A percentile compares a stretch with the other conserved stretches of the same genome.
These are phyloP conservation scores for Beauveria medogensis DNA, from an alignment of 2,329 filamentous ascomycete genomes.

Conservation along the genomic window DNA sequence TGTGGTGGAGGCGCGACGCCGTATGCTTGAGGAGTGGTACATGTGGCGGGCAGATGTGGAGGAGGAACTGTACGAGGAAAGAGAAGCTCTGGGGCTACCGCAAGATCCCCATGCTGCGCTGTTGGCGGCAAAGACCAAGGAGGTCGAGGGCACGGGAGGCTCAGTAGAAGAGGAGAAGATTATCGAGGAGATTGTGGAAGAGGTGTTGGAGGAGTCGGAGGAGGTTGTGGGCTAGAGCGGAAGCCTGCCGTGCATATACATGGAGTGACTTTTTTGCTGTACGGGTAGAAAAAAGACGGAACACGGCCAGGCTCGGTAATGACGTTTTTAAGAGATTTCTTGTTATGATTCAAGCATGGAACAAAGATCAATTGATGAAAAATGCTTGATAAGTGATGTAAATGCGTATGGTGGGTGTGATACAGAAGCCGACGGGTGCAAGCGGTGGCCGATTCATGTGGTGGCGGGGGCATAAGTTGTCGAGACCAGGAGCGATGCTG, in stretches of 20 bases:
- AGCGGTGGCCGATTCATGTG: neutral
- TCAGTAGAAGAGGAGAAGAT: slow-evolving; percentile 59
- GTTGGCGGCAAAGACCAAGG: slow-evolving; percentile 46
- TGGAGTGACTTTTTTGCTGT: slow-evolving; percentile 19
- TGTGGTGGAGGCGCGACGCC: slow-evolving; percentile 79
- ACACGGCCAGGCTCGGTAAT: slow-evolving; percentile 27
- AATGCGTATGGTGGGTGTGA: neutral
- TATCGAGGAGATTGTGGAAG: slow-evolving; percentile 83
- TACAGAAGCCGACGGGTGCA: neutral
- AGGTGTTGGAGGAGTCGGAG: slow-evolving; percentile 79
- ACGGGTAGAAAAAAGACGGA: slow-evolving; percentile 24
- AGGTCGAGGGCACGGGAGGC: slow-evolving; percentile 42
- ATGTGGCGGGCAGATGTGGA: slow-evolving; percentile 71
- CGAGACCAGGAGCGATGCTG: neutral
- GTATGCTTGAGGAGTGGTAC: slow-evolving; percentile 80
- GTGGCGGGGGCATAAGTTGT: neutral
- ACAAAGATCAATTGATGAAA: neutral
- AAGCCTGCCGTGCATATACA: neutral
- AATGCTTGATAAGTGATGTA: too few species aligned
- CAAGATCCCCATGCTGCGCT: slow-evolving; percentile 56
- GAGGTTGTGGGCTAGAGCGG: slow-evolving; percentile 48
- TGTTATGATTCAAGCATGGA: slow-evolving; percentile 7
- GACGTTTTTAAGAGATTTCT: slow-evolving; percentile 16
- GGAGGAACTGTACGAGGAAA: slow-evolving; percentile 64
- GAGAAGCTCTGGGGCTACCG: slow-evolving; percentile 57